phyloP scores from a whole-genome alignment of 352 stramenopile species.

The Globisporangium ultimum region DNA sequence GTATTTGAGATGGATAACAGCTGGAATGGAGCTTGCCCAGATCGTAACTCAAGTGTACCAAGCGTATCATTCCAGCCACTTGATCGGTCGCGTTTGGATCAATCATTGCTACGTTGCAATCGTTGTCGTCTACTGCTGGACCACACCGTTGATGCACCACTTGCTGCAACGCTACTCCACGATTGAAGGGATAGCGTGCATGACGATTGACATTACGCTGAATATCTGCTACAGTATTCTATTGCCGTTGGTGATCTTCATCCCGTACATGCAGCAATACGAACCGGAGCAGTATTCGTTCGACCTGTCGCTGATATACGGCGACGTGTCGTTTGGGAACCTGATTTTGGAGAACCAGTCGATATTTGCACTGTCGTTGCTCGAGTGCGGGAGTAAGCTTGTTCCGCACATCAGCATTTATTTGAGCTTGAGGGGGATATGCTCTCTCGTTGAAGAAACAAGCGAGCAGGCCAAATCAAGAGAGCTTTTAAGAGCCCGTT shows the following conservation, averaged over 20 bases:
- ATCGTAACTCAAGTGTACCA: constrained; percentile 15
- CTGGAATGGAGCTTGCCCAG: constrained; percentile 12
- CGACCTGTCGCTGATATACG: constrained; percentile 15
- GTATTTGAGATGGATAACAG: constrained; percentile 16
- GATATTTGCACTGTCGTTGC: constrained; percentile 15
- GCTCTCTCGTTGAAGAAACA: too few species aligned
- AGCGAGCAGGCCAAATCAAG: too few species aligned
- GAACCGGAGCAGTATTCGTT: constrained; percentile 15
- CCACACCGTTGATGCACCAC: constrained; percentile 15
- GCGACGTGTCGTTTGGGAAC: constrained; percentile 22
- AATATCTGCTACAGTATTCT: constrained; percentile 16
- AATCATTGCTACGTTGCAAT: constrained; percentile 4
- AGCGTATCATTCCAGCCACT: constrained; percentile 11
- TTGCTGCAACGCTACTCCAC: background rate
- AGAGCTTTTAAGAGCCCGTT: too few species aligned
- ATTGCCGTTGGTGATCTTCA: constrained; percentile 18
- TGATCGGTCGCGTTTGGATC: constrained; percentile 4
- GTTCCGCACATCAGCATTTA: constrained; percentile 24
- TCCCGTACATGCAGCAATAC: constrained; percentile 19
- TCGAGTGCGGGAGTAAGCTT: constrained; percentile 20
- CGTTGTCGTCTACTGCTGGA: constrained; percentile 9
- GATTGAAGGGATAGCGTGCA: constrained; percentile 14
- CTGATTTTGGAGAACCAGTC: constrained; percentile 22
- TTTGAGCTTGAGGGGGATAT: background rate
- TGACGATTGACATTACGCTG: constrained; percentile 14